Evolutionary conservation across 345 rosid genomes (phyloP).

Genomic region (Populus simonii): DNA sequence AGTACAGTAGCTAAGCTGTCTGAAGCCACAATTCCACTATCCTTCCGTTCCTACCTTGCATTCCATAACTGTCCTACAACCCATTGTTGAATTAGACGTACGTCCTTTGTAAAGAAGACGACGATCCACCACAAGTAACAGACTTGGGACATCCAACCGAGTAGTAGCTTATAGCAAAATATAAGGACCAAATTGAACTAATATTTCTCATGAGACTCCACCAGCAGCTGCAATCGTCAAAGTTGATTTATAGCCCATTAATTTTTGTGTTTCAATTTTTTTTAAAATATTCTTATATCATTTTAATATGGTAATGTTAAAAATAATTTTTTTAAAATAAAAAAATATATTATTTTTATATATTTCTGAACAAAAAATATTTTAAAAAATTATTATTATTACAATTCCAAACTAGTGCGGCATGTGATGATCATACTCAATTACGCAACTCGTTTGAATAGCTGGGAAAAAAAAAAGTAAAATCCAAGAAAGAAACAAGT

Average conservation of each 20-base stretch:
- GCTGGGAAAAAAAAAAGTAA: background rate
- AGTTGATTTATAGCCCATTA: too few species aligned
- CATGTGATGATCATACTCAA: background rate
- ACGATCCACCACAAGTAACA: background rate
- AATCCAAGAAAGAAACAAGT: too few species aligned
- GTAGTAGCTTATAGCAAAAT: background rate
- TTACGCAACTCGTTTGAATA: background rate
- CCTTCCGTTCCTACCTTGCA: background rate
- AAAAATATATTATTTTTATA: too few species aligned
- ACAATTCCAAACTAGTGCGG: accelerated
- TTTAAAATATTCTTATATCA: too few species aligned
- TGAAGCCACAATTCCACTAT: background rate
- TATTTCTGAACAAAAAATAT: too few species aligned
- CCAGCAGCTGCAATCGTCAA: background rate
- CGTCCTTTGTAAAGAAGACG: background rate
- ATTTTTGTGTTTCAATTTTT: too few species aligned
- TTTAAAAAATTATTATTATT: too few species aligned
- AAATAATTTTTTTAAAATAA: too few species aligned
- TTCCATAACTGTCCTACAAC: background rate
- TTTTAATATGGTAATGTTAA: too few species aligned
- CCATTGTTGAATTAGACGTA: background rate
- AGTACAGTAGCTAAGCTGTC: background rate
- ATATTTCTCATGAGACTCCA: background rate
- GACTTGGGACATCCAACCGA: background rate
- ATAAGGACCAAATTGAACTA: background rate